phyloP scores from a whole-genome alignment of 768 basidiomycete genomes.

The Baorangia bicolor region DNA sequence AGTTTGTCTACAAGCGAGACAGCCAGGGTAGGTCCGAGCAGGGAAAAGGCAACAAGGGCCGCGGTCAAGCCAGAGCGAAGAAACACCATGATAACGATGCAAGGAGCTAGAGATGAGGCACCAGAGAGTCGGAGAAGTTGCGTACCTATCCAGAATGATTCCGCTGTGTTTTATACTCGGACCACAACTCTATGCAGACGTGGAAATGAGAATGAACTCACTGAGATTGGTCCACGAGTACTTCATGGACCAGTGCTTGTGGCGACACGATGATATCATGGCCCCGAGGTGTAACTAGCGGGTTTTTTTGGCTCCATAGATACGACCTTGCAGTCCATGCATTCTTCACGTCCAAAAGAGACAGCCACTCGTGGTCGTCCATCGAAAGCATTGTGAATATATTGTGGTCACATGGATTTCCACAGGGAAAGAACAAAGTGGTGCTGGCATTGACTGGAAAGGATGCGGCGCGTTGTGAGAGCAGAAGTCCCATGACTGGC shows the following conservation, averaged over 20 bases:
- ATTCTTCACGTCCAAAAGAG: background rate
- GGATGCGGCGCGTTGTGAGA: background rate
- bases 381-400: background rate
- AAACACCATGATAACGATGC: conserved; percentile 6
- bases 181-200: background rate
- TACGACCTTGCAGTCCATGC: background rate
- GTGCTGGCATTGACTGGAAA: background rate
- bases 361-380: background rate
- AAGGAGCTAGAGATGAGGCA: background rate
- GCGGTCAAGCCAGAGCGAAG: background rate
- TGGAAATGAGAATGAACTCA: background rate
- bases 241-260: background rate
- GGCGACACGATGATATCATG: background rate
- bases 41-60: conserved; percentile 1
- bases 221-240: background rate
- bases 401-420: background rate
- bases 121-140: background rate
- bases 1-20: conserved; percentile 18
- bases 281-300: background rate
- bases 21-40: conserved; percentile 6
- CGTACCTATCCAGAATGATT: background rate
- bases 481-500: background rate
- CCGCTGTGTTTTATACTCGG: conserved; percentile 4
- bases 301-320: background rate
- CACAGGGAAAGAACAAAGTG: background rate